Percentiles rank a stretch among this genome's conserved stretches.
phyloP scores from a whole-genome alignment of 2,329 filamentous ascomycete species.

The Tolypocladium cylindrosporum region DNA sequence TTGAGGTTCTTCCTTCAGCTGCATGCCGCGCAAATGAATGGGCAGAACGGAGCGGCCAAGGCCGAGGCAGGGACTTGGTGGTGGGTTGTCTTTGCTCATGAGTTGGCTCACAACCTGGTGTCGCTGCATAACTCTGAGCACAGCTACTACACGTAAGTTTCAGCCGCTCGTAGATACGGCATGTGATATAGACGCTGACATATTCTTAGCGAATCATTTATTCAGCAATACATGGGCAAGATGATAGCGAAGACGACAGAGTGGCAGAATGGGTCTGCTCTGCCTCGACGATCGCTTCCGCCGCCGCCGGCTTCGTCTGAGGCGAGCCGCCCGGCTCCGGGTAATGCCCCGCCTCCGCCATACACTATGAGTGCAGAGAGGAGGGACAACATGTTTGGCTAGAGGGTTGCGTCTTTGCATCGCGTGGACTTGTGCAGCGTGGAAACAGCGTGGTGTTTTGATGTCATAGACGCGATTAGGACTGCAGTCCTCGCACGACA shows the following conservation, averaged over 20 bases:
- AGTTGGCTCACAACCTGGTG: slow-evolving; percentile 90
- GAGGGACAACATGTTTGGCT: slow-evolving; percentile 7
- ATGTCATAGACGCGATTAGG: background rate
- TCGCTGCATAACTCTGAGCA: slow-evolving; percentile 66
- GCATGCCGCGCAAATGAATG: slow-evolving; percentile 46
- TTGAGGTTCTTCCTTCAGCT: slow-evolving; percentile 76
- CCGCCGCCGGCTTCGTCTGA: slow-evolving; percentile 1
- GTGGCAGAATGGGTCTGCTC: slow-evolving; percentile 15
- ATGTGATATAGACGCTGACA: background rate
- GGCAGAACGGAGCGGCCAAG: slow-evolving; percentile 32
- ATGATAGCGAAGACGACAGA: slow-evolving; percentile 48
- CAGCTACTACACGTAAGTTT: slow-evolving; percentile 65
- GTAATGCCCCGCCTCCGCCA: slow-evolving; percentile 12
- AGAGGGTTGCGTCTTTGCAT: background rate
- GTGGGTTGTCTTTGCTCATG: slow-evolving; percentile 94
- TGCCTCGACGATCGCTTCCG: slow-evolving; percentile 2
- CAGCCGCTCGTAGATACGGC: background rate
- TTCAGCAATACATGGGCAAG: slow-evolving; percentile 65
- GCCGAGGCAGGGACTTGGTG: slow-evolving; percentile 73
- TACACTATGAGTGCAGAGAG: slow-evolving; percentile 7
- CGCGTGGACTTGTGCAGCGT: slow-evolving; percentile 1
- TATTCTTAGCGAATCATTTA: slow-evolving; percentile 55
- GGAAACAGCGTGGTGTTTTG: background rate
- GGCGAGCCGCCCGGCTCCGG: slow-evolving; percentile 2
- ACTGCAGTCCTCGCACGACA: background rate